Percentiles rank a stretch among this genome's conserved stretches.
phyloP scores from a whole-genome alignment of 2,329 filamentous ascomycete species.

The Myriosclerotinia scirpicola region DNA sequence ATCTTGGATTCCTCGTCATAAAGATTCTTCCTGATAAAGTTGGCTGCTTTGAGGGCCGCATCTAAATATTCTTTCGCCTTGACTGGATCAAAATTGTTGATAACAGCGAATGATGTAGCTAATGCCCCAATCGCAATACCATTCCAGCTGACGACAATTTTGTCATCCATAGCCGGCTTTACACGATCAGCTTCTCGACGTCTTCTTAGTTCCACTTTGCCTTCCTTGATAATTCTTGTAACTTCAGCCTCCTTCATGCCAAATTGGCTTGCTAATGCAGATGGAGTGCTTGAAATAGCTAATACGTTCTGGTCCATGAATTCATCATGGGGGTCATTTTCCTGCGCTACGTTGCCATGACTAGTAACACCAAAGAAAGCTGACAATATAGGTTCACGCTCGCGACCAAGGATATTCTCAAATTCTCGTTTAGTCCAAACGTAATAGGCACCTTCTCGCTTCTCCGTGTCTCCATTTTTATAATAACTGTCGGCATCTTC shows the following conservation, averaged over 20 bases:
- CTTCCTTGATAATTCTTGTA: conserved; percentile 62
- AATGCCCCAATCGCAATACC: conserved; percentile 83
- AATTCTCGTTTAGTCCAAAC: conserved; percentile 91
- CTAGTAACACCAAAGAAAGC: conserved; percentile 81
- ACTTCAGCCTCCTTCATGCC: conserved; percentile 70
- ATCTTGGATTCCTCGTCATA: conserved; percentile 64
- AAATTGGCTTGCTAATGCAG: conserved; percentile 72
- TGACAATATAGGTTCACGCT: conserved; percentile 71
- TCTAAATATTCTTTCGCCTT: conserved; percentile 60
- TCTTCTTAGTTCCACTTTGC: conserved; percentile 65
- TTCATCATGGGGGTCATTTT: conserved; percentile 87
- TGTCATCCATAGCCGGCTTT: conserved; percentile 79
- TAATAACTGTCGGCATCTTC: conserved; percentile 88
- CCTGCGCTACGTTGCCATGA: conserved; percentile 80
- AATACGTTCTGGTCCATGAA: conserved; percentile 93
- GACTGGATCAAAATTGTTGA: conserved; percentile 59
- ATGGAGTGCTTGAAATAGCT: conserved; percentile 64
- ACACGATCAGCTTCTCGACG: conserved; percentile 74
- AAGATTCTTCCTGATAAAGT: conserved; percentile 71
- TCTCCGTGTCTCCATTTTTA: conserved; percentile 71
- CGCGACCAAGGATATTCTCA: conserved; percentile 66
- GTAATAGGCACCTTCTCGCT: conserved; percentile 90
- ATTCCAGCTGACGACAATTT: conserved; percentile 85
- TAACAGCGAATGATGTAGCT: conserved; percentile 68
- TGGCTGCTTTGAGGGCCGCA: conserved; percentile 66